A percentile compares a stretch with the other conserved stretches of the same genome.
These are phyloP conservation scores for Starmerella tilneyi DNA, from an alignment of 805 yeast species.

Conservation along the genomic window DNA sequence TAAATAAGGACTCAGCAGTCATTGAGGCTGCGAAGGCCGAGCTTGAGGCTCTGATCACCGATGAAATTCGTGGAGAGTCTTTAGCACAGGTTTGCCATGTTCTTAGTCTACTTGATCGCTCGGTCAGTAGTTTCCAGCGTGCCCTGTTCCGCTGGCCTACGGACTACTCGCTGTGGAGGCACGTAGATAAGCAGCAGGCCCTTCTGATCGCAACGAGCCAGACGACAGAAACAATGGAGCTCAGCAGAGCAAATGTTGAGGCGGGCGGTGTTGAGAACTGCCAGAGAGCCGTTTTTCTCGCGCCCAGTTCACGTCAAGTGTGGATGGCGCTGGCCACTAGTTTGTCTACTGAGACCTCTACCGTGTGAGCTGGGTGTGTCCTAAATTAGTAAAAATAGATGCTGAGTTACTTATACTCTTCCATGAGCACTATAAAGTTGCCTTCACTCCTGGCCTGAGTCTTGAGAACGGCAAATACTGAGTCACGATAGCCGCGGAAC, in stretches of 20 bases:
- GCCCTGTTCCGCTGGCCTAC: conserved; percentile 67
- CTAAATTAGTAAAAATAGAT: not conserved
- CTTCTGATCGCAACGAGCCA: conserved; percentile 47
- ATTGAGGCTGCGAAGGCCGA: conserved; percentile 57
- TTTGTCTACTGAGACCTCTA: not conserved
- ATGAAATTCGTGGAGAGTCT: conserved; percentile 33
- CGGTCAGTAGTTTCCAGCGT: conserved; percentile 48
- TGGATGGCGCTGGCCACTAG: conserved; percentile 7
- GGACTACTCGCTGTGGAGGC: conserved; percentile 57
- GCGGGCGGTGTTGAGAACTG: conserved; percentile 43
- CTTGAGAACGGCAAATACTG: not conserved
- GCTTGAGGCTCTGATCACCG: conserved; percentile 42
- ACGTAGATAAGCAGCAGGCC: conserved; percentile 48
- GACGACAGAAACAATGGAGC: conserved; percentile 38
- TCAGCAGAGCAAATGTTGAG: conserved; percentile 43
- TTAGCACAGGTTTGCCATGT: conserved; percentile 30
- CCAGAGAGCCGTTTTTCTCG: conserved; percentile 53
- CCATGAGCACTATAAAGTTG: not conserved
- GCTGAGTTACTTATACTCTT: no score
- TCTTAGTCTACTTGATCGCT: conserved; percentile 17
- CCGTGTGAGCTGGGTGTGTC: no score
- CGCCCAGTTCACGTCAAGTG: conserved; percentile 7
- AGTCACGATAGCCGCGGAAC: not conserved
- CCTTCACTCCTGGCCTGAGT: not conserved
- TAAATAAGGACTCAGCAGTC: conserved; percentile 48